Conservation (phyloP, 2,329 filamentous ascomycete genomes). For the Hypoxylon sp. region DNA sequence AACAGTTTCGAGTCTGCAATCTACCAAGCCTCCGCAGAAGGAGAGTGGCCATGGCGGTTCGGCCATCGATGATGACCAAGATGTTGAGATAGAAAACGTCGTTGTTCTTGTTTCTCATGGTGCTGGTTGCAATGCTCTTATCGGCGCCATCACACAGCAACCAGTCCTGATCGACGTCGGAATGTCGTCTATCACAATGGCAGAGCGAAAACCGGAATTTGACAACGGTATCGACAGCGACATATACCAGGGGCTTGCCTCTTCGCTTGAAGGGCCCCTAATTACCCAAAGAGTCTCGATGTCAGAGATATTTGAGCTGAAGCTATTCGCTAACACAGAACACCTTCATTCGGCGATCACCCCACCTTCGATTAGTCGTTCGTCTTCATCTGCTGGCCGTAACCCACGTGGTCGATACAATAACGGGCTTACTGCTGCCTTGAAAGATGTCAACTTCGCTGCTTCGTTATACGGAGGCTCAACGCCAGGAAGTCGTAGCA, state of each 20-base stretch:
- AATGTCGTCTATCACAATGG: constrained; percentile 93
- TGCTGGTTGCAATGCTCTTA: constrained; percentile 94
- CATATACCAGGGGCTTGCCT: constrained; percentile 40
- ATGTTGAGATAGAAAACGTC: constrained; percentile 80
- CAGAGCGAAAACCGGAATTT: constrained; percentile 71
- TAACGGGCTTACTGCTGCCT: constrained; percentile 56
- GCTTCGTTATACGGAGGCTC: constrained; percentile 58
- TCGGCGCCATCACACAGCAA: constrained; percentile 91
- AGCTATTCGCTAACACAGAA: constrained; percentile 80
- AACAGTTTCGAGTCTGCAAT: constrained; percentile 50
- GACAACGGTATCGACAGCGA: constrained; percentile 57
- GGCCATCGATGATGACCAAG: constrained; percentile 59
- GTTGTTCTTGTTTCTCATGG: constrained; percentile 93
- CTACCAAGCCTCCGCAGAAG: constrained; percentile 30
- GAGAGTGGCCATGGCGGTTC: constrained; percentile 55
- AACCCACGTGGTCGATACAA: constrained; percentile 58
- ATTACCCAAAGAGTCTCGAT: constrained; percentile 58
- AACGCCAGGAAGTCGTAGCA: constrained; percentile 60
- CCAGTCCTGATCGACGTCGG: constrained; percentile 92
- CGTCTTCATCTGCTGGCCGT: constrained; percentile 54
- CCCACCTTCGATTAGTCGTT: constrained; percentile 53
- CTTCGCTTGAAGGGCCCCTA: constrained; percentile 51
- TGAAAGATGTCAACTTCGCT: constrained; percentile 50
- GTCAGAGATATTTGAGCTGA: constrained; percentile 79
- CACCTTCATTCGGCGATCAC: constrained; percentile 70